A percentile compares a stretch with the other conserved stretches of the same genome.
phyloP scores from a whole-genome alignment of 495 filamentous ascomycete species.

The Tuber melanosporum region DNA sequence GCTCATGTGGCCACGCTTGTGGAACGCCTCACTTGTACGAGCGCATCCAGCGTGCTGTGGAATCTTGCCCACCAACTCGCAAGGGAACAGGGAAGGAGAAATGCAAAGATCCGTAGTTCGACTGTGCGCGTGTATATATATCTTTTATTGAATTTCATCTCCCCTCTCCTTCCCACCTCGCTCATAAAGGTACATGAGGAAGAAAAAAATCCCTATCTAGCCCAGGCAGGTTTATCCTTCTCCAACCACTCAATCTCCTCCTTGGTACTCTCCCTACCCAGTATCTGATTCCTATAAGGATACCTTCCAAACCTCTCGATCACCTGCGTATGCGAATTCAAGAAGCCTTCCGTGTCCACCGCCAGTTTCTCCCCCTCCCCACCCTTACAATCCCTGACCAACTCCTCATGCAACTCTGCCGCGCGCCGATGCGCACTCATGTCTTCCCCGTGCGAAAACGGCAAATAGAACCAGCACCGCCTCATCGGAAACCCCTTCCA shows the following conservation, averaged over 20 bases:
- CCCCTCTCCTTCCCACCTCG: neutral
- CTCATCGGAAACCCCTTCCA: slow-evolving; percentile 10
- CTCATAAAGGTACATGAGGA: neutral
- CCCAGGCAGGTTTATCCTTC: slow-evolving; percentile 8
- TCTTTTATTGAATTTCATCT: neutral
- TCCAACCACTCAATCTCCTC: slow-evolving; percentile 39
- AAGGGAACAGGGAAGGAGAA: neutral
- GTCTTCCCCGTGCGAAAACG: slow-evolving; percentile 47
- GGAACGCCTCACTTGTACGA: slow-evolving; percentile 6
- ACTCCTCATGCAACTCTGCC: slow-evolving; percentile 23
- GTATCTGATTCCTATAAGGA: slow-evolving; percentile 39
- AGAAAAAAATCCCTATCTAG: slow-evolving; percentile 8
- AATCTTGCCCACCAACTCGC: neutral
- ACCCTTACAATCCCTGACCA: neutral
- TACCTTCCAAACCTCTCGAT: slow-evolving; percentile 42
- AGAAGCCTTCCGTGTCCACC: slow-evolving; percentile 2
- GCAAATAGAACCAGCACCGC: slow-evolving; percentile 46
- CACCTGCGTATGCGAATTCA: slow-evolving; percentile 13
- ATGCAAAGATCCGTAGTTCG: slow-evolving; percentile 10
- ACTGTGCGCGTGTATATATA: slow-evolving; percentile 11
- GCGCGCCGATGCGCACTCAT: slow-evolving; percentile 39
- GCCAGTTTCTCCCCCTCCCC: slow-evolving; percentile 21
- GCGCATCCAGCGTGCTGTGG: neutral
- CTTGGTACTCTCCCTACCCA: slow-evolving; percentile 36
- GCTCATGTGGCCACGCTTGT: slow-evolving; percentile 7